Conservation (phyloP, 306 rosid genomes). For the Fragaria nilgerrensis region DNA sequence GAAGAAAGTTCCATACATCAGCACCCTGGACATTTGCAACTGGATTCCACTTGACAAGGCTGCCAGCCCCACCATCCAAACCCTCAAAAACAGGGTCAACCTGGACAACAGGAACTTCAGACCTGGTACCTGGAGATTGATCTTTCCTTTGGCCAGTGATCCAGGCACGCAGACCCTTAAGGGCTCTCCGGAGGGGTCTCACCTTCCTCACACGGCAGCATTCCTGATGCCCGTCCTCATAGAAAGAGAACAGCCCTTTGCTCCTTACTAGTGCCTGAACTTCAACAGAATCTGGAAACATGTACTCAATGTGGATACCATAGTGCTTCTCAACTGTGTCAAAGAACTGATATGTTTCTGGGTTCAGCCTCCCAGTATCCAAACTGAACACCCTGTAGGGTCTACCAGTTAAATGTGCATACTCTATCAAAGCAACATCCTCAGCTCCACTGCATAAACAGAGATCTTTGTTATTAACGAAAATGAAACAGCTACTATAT, state of each 20-base stretch:
- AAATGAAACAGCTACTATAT: not conserved
- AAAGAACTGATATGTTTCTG: constrained; percentile 78
- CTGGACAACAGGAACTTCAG: constrained; percentile 79
- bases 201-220: constrained; percentile 97
- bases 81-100: constrained; percentile 90
- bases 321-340: constrained; percentile 83
- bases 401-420: constrained; percentile 88
- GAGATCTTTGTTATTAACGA: constrained; percentile 19
- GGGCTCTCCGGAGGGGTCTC: constrained; percentile 86
- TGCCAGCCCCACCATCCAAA: constrained; percentile 78
- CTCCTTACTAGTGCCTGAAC: constrained; percentile 89
- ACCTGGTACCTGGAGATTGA: constrained; percentile 89
- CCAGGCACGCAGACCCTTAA: constrained; percentile 89
- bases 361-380: constrained; percentile 92
- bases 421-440: constrained; percentile 93
- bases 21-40: constrained; percentile 69
- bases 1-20: constrained; percentile 76
- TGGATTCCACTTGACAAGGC: constrained; percentile 96
- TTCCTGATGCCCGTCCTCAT: constrained; percentile 98
- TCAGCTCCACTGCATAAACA: constrained; percentile 85
- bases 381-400: constrained; percentile 83
- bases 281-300: constrained; percentile 92
- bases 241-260: constrained; percentile 92
- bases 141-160: constrained; percentile 94
- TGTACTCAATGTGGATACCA: constrained; percentile 85